phyloP scores from a whole-genome alignment of 768 basidiomycete genomes.

The Boletellus emodensis region DNA sequence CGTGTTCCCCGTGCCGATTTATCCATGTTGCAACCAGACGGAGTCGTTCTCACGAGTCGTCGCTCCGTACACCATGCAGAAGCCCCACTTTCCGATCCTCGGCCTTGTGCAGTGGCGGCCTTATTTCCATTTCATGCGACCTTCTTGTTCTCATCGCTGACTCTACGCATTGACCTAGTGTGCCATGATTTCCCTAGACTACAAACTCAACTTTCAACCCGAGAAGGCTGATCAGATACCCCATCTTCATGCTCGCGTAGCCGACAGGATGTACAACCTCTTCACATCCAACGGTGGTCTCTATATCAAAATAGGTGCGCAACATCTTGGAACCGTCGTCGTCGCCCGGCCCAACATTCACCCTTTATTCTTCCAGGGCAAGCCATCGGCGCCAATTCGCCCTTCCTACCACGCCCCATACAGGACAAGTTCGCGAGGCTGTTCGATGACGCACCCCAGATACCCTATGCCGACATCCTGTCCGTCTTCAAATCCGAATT shows the following conservation, averaged over 20 bases:
- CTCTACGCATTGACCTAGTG: conserved; percentile 40
- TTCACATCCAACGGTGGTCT: conserved; percentile 80
- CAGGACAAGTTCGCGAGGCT: conserved; percentile 77
- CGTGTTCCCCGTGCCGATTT: neutral
- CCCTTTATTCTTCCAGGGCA: conserved; percentile 42
- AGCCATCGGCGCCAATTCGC: conserved; percentile 81
- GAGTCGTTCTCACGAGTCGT: too few relatives aligned
- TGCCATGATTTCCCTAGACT: conserved; percentile 67
- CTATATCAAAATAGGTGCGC: conserved; percentile 76
- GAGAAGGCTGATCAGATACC: conserved; percentile 71
- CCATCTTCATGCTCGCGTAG: conserved; percentile 80
- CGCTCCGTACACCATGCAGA: too few relatives aligned
- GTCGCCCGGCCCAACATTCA: neutral
- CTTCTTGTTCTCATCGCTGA: too few relatives aligned
- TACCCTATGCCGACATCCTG: conserved; percentile 66
- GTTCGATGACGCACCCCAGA: conserved; percentile 86
- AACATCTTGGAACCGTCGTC: neutral
- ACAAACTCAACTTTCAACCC: conserved; percentile 84
- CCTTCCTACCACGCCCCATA: conserved; percentile 78
- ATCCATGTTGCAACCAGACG: too few relatives aligned
- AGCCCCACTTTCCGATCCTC: too few relatives aligned
- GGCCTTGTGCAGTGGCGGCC: neutral
- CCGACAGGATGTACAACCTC: conserved; percentile 68
- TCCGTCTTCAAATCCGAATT: conserved; percentile 69
- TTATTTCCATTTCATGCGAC: neutral